Evolutionary conservation across 179 eudicot species (phyloP).

Genomic region (Pouteria campechiana): DNA sequence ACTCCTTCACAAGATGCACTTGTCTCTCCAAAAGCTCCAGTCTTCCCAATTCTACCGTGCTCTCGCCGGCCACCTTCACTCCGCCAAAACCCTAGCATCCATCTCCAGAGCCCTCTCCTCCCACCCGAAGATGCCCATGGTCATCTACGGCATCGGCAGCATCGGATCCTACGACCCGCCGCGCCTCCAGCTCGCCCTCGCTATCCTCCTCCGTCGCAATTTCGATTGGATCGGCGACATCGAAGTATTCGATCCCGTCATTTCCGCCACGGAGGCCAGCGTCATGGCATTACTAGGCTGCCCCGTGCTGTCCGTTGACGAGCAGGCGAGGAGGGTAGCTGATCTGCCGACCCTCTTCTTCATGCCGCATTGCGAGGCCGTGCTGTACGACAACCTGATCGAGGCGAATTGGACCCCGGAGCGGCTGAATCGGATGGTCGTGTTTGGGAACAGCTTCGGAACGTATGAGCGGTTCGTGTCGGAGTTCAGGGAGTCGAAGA

Average conservation of each 20-base stretch:
- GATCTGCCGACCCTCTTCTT: slow-evolving; percentile 48
- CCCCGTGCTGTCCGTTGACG: slow-evolving; percentile 47
- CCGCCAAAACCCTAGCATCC: slow-evolving; percentile 19
- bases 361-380: slow-evolving; percentile 90
- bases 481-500: slow-evolving; percentile 20
- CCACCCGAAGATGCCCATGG: slow-evolving; percentile 55
- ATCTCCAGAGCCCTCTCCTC: slow-evolving; percentile 36
- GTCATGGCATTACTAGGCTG: slow-evolving; percentile 58
- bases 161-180: slow-evolving; percentile 61
- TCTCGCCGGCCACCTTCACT: slow-evolving; percentile 36
- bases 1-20: slow-evolving; percentile 41
- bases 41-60: slow-evolving; percentile 39
- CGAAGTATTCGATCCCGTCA: slow-evolving; percentile 80
- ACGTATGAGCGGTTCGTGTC: slow-evolving; percentile 36
- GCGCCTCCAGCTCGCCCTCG: slow-evolving; percentile 54
- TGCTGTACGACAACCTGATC: slow-evolving; percentile 62
- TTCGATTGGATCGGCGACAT: slow-evolving; percentile 55
- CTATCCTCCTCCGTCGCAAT: slow-evolving; percentile 49
- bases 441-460: slow-evolving; percentile 76
- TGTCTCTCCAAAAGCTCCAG: slow-evolving; percentile 38
- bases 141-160: slow-evolving; percentile 78
- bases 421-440: slow-evolving; percentile 24
- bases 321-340: slow-evolving; percentile 54
- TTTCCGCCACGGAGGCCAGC: slow-evolving; percentile 47
- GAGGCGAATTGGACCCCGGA: slow-evolving; percentile 50